These are phyloP conservation scores for Clavispora santaluciae DNA, from an alignment of 805 yeast genomes.

Conservation along the genomic window DNA sequence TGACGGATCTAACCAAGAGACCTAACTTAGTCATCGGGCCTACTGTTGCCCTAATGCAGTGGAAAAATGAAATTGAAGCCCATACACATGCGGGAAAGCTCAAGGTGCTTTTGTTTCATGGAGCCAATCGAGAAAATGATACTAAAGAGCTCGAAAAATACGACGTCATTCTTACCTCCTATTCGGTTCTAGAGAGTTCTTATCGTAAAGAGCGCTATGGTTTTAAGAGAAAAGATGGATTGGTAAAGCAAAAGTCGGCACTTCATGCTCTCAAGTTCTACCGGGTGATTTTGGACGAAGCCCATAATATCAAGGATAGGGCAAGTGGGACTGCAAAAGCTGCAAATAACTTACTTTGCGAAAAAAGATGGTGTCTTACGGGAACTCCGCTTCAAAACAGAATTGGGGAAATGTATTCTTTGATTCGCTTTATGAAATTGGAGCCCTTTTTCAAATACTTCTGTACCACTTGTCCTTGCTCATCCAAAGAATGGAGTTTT, in stretches of 20 bases:
- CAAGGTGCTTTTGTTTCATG: constrained; percentile 74
- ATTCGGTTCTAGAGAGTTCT: constrained; percentile 85
- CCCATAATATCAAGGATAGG: constrained; percentile 94
- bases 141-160: constrained; percentile 51
- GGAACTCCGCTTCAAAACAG: constrained; percentile 97
- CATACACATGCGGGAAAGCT: constrained; percentile 68
- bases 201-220: constrained; percentile 82
- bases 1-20: constrained; percentile 57
- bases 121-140: constrained; percentile 66
- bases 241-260: constrained; percentile 69
- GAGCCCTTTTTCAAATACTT: constrained; percentile 85
- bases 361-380: constrained; percentile 84
- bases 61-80: constrained; percentile 88
- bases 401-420: constrained; percentile 92
- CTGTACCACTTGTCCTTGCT: constrained; percentile 90
- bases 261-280: constrained; percentile 73
- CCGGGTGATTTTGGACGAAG: constrained; percentile 90
- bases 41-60: constrained; percentile 97
- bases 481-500: constrained; percentile 78
- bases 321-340: constrained; percentile 92
- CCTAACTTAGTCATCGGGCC: constrained; percentile 95
- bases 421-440: constrained; percentile 77
- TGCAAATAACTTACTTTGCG: constrained; percentile 66
- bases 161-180: constrained; percentile 88
- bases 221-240: constrained; percentile 64